A percentile compares a stretch with the other conserved stretches of the same genome.
Evolutionary conservation across 805 yeast genomes (phyloP).

Genomic region (Wickerhamiella nectarea): DNA sequence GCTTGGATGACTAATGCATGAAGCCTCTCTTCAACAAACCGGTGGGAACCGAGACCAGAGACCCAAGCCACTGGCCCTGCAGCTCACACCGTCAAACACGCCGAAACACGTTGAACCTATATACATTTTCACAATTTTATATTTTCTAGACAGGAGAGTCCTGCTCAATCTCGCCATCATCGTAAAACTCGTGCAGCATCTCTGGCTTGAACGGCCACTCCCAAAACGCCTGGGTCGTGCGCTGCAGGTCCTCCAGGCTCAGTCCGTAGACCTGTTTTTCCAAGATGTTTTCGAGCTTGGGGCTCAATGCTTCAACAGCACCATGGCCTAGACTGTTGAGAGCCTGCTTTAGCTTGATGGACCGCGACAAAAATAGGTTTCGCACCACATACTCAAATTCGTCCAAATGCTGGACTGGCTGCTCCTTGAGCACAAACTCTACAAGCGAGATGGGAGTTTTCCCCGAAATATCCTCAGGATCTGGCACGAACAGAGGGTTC

Average conservation of each 20-base stretch:
- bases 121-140: too few relatives aligned
- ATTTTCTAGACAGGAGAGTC: too few relatives aligned
- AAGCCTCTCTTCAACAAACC: background rate
- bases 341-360: conserved; percentile 34
- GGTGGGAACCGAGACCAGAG: too few relatives aligned
- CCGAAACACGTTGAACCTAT: too few relatives aligned
- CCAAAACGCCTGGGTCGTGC: conserved; percentile 39
- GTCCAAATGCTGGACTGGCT: conserved; percentile 34
- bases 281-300: conserved; percentile 28
- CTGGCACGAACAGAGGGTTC: conserved; percentile 9
- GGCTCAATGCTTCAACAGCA: conserved; percentile 34
- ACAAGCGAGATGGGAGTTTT: conserved; percentile 32
- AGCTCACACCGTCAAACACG: too few relatives aligned
- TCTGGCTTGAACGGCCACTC: conserved; percentile 84
- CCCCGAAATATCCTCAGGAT: conserved; percentile 15
- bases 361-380: conserved; percentile 38
- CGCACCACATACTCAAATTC: conserved; percentile 57
- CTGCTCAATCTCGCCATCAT: conserved; percentile 17
- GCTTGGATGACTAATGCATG: background rate
- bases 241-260: conserved; percentile 39
- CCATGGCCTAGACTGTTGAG: conserved; percentile 66
- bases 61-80: too few relatives aligned
- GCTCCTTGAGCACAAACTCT: conserved; percentile 40
- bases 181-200: conserved; percentile 31
- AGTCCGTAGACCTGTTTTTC: conserved; percentile 37